Conservation (phyloP, 176 grass and related monocot genomes). For the Aegilops bicornis region DNA sequence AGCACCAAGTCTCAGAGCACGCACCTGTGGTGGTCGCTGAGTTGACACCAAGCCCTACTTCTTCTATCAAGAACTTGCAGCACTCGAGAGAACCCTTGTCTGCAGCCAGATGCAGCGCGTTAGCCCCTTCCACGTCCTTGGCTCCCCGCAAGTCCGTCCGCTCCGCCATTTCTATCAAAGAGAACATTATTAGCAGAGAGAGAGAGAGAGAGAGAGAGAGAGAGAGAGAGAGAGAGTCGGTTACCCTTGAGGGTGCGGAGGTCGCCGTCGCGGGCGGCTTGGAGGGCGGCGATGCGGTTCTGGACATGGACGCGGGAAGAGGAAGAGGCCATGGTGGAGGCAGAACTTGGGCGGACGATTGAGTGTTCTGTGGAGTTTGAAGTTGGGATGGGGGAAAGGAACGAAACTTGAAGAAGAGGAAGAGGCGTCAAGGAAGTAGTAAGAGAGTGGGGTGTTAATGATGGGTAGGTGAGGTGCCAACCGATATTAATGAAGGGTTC, state of each 20-base stretch:
- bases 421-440: not conserved
- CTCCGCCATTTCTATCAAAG: not conserved
- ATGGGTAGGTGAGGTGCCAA: not conserved
- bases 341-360: not conserved
- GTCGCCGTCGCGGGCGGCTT: conserved; percentile 18
- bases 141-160: not conserved
- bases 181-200: not conserved
- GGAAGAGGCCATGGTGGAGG: not conserved
- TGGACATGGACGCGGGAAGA: not conserved
- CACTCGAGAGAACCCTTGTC: not conserved
- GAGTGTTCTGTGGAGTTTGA: not conserved
- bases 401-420: not conserved
- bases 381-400: too few relatives aligned
- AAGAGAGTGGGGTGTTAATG: not conserved
- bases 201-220: not conserved
- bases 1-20: not conserved
- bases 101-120: conserved; percentile 36
- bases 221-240: not conserved
- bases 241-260: conserved; percentile 33
- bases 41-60: conserved; percentile 7
- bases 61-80: conserved; percentile 38
- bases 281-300: not conserved
- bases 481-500: too few relatives aligned
- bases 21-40: not conserved
- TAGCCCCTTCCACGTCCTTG: not conserved